phyloP scores from a whole-genome alignment of 1,284 basidiomycete species.

The Ustilago curta region DNA sequence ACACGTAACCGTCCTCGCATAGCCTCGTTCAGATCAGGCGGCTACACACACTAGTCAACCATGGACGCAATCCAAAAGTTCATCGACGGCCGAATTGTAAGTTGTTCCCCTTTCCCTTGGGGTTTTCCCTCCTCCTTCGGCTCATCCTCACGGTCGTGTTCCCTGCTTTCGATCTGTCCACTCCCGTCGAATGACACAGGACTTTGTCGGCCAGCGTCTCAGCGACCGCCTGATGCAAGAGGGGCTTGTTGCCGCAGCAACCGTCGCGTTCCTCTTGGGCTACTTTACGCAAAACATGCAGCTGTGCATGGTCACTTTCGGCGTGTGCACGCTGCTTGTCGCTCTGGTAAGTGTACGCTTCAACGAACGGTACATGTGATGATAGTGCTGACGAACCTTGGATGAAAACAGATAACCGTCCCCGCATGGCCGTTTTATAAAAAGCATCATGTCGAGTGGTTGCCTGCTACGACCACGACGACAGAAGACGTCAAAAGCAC shows the following conservation, averaged over 20 bases:
- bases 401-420: constrained; percentile 26
- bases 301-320: constrained; percentile 38
- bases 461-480: constrained; percentile 17
- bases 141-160: no score
- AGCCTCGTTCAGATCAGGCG: no score
- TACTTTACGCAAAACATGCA: constrained; percentile 41
- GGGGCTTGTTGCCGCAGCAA: constrained; percentile 20
- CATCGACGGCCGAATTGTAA: constrained; percentile 47
- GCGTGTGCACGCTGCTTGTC: constrained; percentile 10
- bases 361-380: neutral
- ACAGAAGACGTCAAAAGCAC: neutral
- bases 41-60: neutral
- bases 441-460: constrained; percentile 40
- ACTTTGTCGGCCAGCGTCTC: constrained; percentile 45
- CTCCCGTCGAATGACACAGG: constrained; percentile 22
- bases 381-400: neutral
- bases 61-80: constrained; percentile 41
- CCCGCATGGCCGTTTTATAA: constrained; percentile 51
- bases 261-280: constrained; percentile 27
- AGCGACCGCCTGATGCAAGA: constrained; percentile 49
- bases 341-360: constrained; percentile 23
- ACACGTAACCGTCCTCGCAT: neutral
- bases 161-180: neutral
- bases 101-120: constrained; percentile 1
- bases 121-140: neutral